These are phyloP conservation scores for Karstenula rhodostoma DNA, from an alignment of 2,329 filamentous ascomycete genomes.

Conservation along the genomic window DNA sequence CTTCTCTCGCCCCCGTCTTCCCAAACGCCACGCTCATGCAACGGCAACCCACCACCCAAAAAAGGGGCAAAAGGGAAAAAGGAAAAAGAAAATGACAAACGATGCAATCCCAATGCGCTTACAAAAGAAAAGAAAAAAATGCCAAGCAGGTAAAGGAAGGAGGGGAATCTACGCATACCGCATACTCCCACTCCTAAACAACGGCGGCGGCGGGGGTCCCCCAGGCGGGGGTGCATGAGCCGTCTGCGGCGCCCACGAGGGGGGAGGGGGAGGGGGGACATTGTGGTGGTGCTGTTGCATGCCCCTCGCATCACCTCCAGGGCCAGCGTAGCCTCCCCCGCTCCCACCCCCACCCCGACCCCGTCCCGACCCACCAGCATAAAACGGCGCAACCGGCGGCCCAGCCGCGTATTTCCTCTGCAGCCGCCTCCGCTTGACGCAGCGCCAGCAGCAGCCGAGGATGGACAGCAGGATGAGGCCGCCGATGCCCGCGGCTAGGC, in stretches of 20 bases:
- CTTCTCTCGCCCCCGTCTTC: too few relatives aligned
- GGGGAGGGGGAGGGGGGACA: too few relatives aligned
- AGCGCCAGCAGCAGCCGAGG: constrained; percentile 70
- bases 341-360: constrained; percentile 1
- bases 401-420: constrained; percentile 31
- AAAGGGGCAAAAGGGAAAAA: too few relatives aligned
- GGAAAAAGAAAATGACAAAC: too few relatives aligned
- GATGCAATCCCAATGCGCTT: neutral
- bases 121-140: neutral
- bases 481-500: constrained; percentile 75
- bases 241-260: neutral
- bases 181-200: constrained; percentile 4
- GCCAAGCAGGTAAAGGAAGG: neutral
- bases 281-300: too few relatives aligned
- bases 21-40: too few relatives aligned
- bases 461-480: constrained; percentile 72
- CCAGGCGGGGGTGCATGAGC: neutral
- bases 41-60: too few relatives aligned
- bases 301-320: neutral
- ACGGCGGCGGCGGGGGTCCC: constrained; percentile 1
- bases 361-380: neutral
- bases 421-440: constrained; percentile 49
- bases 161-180: neutral
- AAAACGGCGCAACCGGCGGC: constrained; percentile 27
- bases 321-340: neutral